Percentiles rank a stretch among this genome's conserved stretches.
These are phyloP conservation scores for Maudiozyma bulderi DNA, from an alignment of 805 yeast genomes.

Conservation along the genomic window DNA sequence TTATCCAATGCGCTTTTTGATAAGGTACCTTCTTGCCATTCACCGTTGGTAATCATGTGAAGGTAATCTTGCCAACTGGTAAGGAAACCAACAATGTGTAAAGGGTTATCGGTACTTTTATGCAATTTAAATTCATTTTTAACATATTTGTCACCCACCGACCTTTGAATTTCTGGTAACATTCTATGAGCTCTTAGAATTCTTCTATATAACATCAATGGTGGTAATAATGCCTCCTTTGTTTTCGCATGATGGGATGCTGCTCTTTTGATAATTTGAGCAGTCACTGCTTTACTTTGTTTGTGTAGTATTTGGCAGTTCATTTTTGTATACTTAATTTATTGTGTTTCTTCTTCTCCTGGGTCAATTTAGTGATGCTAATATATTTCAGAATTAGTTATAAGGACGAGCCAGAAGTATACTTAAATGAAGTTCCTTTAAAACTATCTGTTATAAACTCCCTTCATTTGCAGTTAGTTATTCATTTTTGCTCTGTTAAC, in stretches of 20 bases:
- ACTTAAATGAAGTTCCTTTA: too few relatives aligned
- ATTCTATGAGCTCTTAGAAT: constrained; percentile 69
- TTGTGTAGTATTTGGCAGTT: not conserved
- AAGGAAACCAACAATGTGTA: constrained; percentile 87
- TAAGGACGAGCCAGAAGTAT: too few relatives aligned
- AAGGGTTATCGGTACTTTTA: constrained; percentile 71
- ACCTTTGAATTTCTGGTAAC: constrained; percentile 60
- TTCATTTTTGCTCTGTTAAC: too few relatives aligned
- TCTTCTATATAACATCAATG: constrained; percentile 67
- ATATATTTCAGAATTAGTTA: too few relatives aligned
- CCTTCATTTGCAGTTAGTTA: too few relatives aligned
- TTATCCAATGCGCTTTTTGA: constrained; percentile 60
- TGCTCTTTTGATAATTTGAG: not conserved
- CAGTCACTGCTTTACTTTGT: not conserved
- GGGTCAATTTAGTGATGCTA: too few relatives aligned
- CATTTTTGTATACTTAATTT: not conserved
- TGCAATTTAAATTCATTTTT: constrained; percentile 85
- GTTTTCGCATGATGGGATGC: constrained; percentile 1
- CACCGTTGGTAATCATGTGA: constrained; percentile 45
- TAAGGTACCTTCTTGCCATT: constrained; percentile 56
- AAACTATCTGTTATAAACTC: too few relatives aligned
- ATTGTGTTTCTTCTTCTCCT: too few relatives aligned
- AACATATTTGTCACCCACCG: constrained; percentile 84
- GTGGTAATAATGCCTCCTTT: constrained; percentile 44
- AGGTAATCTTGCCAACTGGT: constrained; percentile 91